phyloP scores from a whole-genome alignment of 169 alveolate species.

The Neospora caninum region DNA sequence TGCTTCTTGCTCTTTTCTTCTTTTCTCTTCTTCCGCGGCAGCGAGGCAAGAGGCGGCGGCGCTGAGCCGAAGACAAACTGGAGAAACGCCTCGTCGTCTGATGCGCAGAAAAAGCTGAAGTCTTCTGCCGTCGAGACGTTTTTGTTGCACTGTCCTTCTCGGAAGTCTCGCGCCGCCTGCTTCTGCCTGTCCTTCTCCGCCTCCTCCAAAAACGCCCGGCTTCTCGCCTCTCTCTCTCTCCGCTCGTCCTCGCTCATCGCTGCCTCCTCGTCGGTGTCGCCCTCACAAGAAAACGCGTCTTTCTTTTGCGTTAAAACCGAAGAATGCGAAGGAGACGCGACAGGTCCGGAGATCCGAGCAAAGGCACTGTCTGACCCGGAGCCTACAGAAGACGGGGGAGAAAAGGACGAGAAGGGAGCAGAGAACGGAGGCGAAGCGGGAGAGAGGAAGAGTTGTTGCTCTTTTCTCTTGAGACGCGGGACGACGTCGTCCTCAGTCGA shows the following conservation, averaged over 20 bases:
- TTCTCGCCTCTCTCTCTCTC: neutral
- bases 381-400: too few species aligned
- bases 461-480: neutral
- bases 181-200: neutral
- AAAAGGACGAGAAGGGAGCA: too few species aligned
- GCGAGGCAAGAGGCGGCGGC: neutral
- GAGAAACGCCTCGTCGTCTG: neutral
- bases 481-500: neutral
- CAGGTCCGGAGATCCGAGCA: too few species aligned
- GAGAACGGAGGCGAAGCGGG: too few species aligned
- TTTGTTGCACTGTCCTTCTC: neutral
- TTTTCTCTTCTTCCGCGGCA: neutral
- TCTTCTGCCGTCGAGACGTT: neutral
- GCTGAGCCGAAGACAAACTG: neutral
- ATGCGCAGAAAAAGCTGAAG: neutral
- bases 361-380: too few species aligned
- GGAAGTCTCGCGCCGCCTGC: neutral
- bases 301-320: too few species aligned
- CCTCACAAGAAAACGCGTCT: too few species aligned
- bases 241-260: neutral
- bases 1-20: neutral
- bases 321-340: too few species aligned
- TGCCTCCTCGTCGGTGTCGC: neutral
- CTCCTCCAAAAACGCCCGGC: neutral
- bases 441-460: neutral